Evolutionary conservation across 495 filamentous ascomycete species (phyloP).

Genomic region (Darksidea phi): DNA sequence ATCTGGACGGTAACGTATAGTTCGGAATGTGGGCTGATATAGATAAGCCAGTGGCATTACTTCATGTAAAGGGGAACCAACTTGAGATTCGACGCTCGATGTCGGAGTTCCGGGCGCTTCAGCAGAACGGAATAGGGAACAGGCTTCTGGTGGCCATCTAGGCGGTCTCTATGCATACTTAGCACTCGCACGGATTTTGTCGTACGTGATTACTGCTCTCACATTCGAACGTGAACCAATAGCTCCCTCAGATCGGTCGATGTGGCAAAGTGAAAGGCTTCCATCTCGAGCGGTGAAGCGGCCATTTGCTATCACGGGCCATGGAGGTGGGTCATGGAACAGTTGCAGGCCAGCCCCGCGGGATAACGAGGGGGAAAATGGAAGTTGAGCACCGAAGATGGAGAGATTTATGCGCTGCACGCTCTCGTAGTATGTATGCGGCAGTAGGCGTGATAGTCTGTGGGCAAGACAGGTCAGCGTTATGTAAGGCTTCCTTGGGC

Average conservation of each 20-base stretch:
- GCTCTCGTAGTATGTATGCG: no score
- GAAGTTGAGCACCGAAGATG: no score
- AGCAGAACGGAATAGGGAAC: slow-evolving; percentile 76
- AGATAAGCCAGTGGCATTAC: slow-evolving; percentile 7
- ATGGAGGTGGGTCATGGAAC: slow-evolving; percentile 1
- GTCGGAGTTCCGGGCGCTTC: slow-evolving; percentile 71
- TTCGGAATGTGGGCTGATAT: slow-evolving; percentile 63
- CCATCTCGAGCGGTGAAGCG: slow-evolving; percentile 57
- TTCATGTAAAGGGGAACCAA: slow-evolving; percentile 30
- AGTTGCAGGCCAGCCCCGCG: neutral
- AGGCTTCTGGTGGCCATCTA: slow-evolving; percentile 82
- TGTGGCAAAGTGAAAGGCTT: slow-evolving; percentile 89
- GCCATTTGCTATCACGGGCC: slow-evolving; percentile 6
- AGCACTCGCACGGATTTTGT: neutral
- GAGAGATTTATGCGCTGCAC: no score
- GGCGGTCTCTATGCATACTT: slow-evolving; percentile 56
- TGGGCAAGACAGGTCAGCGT: no score
- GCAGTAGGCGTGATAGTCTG: no score
- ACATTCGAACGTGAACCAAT: slow-evolving; percentile 80
- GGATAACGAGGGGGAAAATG: neutral
- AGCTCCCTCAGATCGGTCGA: slow-evolving; percentile 71
- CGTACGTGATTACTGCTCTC: neutral
- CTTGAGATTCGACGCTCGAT: slow-evolving; percentile 76
- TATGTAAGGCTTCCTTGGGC: no score
- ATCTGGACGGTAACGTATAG: slow-evolving; percentile 89